Percentiles rank a stretch among this genome's conserved stretches.
These are phyloP conservation scores for Thyridium curvatum DNA, from an alignment of 2,329 filamentous ascomycete species.

Conservation along the genomic window DNA sequence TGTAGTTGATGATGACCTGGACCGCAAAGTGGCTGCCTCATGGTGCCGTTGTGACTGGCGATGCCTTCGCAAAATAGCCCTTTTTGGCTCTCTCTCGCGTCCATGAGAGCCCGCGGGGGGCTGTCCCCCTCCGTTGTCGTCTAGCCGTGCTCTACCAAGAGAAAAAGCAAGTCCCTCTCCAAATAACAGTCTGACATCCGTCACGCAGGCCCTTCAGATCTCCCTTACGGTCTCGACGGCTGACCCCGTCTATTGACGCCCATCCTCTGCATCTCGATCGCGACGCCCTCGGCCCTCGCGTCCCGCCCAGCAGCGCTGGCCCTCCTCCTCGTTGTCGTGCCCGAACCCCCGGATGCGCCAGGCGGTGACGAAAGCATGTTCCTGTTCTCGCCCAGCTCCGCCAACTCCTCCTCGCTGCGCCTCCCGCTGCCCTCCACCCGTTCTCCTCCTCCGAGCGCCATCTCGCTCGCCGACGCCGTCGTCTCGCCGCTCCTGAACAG, in stretches of 20 bases:
- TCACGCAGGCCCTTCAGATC: too few relatives aligned
- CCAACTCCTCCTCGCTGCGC: constrained; percentile 25
- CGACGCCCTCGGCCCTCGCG: constrained; percentile 6
- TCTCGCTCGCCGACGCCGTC: constrained; percentile 3
- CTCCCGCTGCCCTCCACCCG: constrained; percentile 6
- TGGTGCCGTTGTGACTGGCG: too few relatives aligned
- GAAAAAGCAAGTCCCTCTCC: too few relatives aligned
- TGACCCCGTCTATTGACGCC: constrained; percentile 14
- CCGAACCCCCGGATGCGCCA: background rate
- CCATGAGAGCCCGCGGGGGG: too few relatives aligned
- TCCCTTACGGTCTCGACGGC: background rate
- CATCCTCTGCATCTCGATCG: constrained; percentile 18
- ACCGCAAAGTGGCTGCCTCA: too few relatives aligned
- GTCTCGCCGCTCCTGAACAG: constrained; percentile 4
- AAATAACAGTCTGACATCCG: too few relatives aligned
- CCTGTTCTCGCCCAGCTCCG: constrained; percentile 25
- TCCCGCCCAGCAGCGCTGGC: constrained; percentile 8
- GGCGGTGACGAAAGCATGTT: constrained; percentile 1
- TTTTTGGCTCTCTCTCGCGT: too few relatives aligned
- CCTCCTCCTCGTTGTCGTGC: constrained; percentile 5
- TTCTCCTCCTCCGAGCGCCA: constrained; percentile 2
- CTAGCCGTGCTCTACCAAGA: too few relatives aligned
- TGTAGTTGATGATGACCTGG: too few relatives aligned
- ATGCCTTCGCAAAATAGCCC: too few relatives aligned
- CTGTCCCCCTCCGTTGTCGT: too few relatives aligned